phyloP scores from a whole-genome alignment of 176 grass and related monocot species.

The Avena eriantha region DNA sequence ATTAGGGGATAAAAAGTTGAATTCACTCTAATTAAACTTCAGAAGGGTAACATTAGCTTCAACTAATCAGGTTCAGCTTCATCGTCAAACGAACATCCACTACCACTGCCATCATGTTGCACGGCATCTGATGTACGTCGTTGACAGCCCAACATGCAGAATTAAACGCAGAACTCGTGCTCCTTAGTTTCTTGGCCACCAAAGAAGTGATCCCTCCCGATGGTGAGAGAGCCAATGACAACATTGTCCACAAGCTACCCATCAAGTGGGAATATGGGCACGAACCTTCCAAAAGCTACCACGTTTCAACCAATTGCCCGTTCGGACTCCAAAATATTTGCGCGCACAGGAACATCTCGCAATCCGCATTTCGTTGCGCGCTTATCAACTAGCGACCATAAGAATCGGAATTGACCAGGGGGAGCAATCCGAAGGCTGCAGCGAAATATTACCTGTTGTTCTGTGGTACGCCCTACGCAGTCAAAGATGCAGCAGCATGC shows the following conservation, averaged over 20 bases:
- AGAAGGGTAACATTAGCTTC: neutral
- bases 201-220: constrained; percentile 9
- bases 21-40: too few species aligned
- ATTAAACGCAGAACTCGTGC: constrained; percentile 7
- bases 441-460: constrained; percentile 16
- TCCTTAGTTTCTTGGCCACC: neutral
- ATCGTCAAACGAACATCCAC: constrained; percentile 17
- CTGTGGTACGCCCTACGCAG: neutral
- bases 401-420: constrained; percentile 53
- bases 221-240: constrained; percentile 22
- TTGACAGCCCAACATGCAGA: neutral
- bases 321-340: constrained; percentile 64
- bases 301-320: constrained; percentile 28
- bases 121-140: constrained; percentile 30
- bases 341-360: constrained; percentile 57
- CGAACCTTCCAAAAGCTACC: constrained; percentile 16
- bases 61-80: neutral
- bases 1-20: too few species aligned
- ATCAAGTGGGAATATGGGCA: neutral
- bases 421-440: constrained; percentile 52
- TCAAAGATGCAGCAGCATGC: constrained; percentile 41
- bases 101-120: constrained; percentile 30
- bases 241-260: constrained; percentile 37
- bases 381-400: constrained; percentile 50
- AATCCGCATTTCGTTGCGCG: neutral